Conservation (phyloP, 225 moss, liverwort and hornwort genomes). For the Sphagnum contortum region DNA sequence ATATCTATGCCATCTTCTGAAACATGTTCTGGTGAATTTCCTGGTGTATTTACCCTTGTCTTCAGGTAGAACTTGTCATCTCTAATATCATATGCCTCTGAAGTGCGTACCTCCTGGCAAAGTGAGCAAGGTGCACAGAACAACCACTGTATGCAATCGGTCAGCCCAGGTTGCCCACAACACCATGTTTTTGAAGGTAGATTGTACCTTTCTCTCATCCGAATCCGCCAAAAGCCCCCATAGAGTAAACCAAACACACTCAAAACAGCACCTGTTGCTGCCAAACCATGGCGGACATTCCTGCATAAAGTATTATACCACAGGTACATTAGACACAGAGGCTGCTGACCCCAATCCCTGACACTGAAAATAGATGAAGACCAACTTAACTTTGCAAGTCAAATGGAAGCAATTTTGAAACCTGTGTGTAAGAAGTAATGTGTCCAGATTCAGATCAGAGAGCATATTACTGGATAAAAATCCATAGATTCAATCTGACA, state of each 20-base stretch:
- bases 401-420: no score
- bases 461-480: no score
- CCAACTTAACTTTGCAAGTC: no score
- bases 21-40: conserved; percentile 12
- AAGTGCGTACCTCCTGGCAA: conserved; percentile 94
- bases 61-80: conserved; percentile 60
- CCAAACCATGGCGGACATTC: conserved; percentile 50
- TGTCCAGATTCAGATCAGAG: no score
- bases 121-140: conserved; percentile 77
- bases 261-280: conserved; percentile 48
- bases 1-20: background rate
- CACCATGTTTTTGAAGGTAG: conserved; percentile 54
- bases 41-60: conserved; percentile 6
- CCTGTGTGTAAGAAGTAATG: no score
- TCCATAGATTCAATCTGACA: no score
- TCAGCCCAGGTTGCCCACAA: conserved; percentile 37
- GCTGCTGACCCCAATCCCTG: no score
- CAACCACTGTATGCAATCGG: conserved; percentile 83
- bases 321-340: no score
- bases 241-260: conserved; percentile 75
- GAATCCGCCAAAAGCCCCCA: conserved; percentile 90
- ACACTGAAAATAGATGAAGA: no score
- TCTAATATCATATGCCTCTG: conserved; percentile 71
- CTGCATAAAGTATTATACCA: conserved; percentile 4
- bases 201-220: conserved; percentile 72